Base-by-base conservation (phyloP, 2,329 filamentous ascomycete genomes). In the Tolypocladium pustulatum region DNA sequence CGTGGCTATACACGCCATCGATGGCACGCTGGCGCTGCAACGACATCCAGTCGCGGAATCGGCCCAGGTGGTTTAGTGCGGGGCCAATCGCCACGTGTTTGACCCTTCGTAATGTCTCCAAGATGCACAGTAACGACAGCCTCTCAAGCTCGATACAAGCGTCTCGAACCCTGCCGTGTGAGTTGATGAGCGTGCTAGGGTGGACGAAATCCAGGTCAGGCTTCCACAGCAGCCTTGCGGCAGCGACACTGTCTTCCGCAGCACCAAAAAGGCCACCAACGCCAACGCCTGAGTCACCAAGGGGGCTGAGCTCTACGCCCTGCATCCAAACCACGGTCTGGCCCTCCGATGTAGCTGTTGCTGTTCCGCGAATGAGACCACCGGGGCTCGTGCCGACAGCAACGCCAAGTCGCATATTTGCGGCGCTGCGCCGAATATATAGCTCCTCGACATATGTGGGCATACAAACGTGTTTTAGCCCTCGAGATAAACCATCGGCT, bases 11-110 rank as follows among this genome's bases (percentile, higher is more conserved):
- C 10, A 17, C 32, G 12, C 49, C 49, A 34, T 30, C 49, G 2
- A 34, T 20, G 7, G 49, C 49, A 9, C 49, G 27, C 27, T 53
- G 12, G 6, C 49, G 49, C 49, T 53, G 49, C 17, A 30, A 5
- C 32, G 27, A 25, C 52, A 61, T 30, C 60, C 60, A 61, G 13
- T 58, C 43, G 22, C 51, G 56, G 53, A 59, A 61, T 34, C 54
- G 59, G 12, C n/a, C 36, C 2, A 61, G 53, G 37, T 61, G 60
- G 4, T 37, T 55, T 27, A 53, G 30, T 3, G 2, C 17, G 27
- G 17, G 22, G 10, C 30, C 17, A 5, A 53, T 34, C 2, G 12
- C 8, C 13, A 53, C 10, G 3, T 17, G 17, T 34, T 20, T 30
- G 20, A 37, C 49, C 51, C 37, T 49, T 22, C 25, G 41, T 22